Percentiles rank a stretch among this genome's conserved stretches.
These are phyloP conservation scores for Alloascoidea hylecoeti DNA, from an alignment of 805 yeast genomes.

Conservation along the genomic window DNA sequence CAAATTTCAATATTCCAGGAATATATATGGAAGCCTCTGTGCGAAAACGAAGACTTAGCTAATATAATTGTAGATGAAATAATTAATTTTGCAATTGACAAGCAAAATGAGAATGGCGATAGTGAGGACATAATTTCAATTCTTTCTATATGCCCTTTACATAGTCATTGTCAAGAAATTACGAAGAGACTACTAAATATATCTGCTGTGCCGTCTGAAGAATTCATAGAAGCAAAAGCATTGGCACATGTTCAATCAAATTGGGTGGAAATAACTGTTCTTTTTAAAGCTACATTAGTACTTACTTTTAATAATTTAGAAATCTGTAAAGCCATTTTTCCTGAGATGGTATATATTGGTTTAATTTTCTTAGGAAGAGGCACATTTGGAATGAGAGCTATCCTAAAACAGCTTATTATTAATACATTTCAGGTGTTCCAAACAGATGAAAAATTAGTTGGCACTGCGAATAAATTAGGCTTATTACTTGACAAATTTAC, in stretches of 20 bases:
- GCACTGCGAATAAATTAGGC: slow-evolving; percentile 24
- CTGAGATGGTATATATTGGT: too few relatives aligned
- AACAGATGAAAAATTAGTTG: slow-evolving; percentile 36
- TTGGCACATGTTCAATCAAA: background rate
- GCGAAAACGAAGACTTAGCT: background rate
- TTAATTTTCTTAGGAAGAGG: slow-evolving; percentile 41
- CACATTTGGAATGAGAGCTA: slow-evolving; percentile 39
- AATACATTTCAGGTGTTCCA: slow-evolving; percentile 60
- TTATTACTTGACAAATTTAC: slow-evolving; percentile 15
- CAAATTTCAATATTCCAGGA: background rate
- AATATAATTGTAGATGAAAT: background rate
- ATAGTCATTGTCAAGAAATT: background rate
- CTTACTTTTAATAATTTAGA: slow-evolving; percentile 40
- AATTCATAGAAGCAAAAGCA: background rate
- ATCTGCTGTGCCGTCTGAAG: background rate
- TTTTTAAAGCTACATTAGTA: slow-evolving; percentile 45
- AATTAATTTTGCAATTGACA: background rate
- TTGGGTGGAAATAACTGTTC: slow-evolving; percentile 55
- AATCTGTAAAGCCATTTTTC: too few relatives aligned
- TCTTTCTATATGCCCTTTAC: background rate
- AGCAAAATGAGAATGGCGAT: background rate
- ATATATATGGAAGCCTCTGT: background rate
- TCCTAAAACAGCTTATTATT: slow-evolving; percentile 44
- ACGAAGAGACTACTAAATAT: background rate
- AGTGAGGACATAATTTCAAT: background rate